A percentile compares a stretch with the other conserved stretches of the same genome.
Conservation (phyloP, 225 moss, liverwort and hornwort genomes). For the Thuidium tamariscinum region DNA sequence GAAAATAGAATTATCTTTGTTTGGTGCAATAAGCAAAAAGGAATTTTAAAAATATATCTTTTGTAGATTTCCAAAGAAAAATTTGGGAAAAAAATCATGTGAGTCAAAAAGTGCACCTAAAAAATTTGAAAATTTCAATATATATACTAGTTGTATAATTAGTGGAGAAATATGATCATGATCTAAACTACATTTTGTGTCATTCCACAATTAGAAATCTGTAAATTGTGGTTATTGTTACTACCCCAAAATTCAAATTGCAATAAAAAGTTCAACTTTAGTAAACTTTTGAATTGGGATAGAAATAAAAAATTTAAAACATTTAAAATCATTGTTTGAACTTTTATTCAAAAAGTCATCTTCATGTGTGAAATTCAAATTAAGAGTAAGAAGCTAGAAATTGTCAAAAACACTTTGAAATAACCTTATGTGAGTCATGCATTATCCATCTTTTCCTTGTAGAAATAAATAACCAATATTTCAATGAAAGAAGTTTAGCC, state of each 20-base stretch:
- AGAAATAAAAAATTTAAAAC: neutral
- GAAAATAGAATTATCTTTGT: neutral
- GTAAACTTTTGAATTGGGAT: neutral
- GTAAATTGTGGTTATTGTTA: too few species aligned
- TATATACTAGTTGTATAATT: neutral
- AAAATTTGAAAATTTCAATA: neutral
- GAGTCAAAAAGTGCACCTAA: accelerated
- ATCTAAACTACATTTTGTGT: neutral
- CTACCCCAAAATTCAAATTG: neutral
- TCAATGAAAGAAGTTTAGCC: neutral
- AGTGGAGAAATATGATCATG: neutral
- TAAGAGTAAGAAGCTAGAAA: neutral
- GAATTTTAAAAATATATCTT: neutral
- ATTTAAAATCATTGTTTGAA: neutral
- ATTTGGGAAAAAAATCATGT: neutral
- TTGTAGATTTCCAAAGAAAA: neutral
- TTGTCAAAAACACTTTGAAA: neutral
- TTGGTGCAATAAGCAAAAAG: neutral
- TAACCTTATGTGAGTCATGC: too few species aligned
- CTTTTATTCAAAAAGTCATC: neutral
- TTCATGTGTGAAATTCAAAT: neutral
- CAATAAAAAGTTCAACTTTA: neutral
- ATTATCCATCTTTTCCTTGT: accelerated
- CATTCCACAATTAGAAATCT: neutral
- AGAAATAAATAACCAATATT: neutral